Conservation (phyloP, 2,329 filamentous ascomycete species). For the Xylariaceae sp. region DNA sequence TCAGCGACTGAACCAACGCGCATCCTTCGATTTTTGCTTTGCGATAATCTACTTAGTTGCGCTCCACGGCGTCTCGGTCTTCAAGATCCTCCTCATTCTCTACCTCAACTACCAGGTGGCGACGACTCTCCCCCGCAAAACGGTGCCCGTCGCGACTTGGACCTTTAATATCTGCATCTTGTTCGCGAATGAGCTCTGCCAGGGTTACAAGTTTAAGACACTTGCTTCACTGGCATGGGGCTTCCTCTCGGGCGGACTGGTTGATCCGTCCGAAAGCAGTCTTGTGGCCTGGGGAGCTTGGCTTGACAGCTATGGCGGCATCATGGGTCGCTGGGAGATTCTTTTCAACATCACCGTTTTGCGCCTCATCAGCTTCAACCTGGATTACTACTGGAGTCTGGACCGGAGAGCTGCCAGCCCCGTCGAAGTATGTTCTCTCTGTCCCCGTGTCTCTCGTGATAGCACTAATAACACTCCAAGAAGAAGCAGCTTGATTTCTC, state of each 20-base stretch:
- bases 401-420: slow-evolving; percentile 59
- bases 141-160: slow-evolving; percentile 77
- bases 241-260: slow-evolving; percentile 31
- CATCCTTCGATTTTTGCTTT: slow-evolving; percentile 78
- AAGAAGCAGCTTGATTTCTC: slow-evolving; percentile 94
- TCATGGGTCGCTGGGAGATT: slow-evolving; percentile 93
- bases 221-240: slow-evolving; percentile 51
- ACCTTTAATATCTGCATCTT: slow-evolving; percentile 78
- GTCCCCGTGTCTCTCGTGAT: background rate
- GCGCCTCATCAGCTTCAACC: slow-evolving; percentile 89
- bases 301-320: slow-evolving; percentile 73
- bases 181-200: slow-evolving; percentile 81
- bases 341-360: slow-evolving; percentile 94
- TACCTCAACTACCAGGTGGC: slow-evolving; percentile 77
- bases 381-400: slow-evolving; percentile 93
- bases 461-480: slow-evolving; percentile 65
- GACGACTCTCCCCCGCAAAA: slow-evolving; percentile 62
- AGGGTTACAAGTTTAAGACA: slow-evolving; percentile 67
- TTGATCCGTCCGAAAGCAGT: slow-evolving; percentile 38
- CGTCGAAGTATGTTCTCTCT: slow-evolving; percentile 66
- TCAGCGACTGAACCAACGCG: slow-evolving; percentile 60
- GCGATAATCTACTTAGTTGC: slow-evolving; percentile 71
- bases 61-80: slow-evolving; percentile 77
- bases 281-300: slow-evolving; percentile 60
- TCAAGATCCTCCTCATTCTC: slow-evolving; percentile 78